Percentiles rank a stretch among this genome's conserved stretches.
Conservation (phyloP, 2,329 filamentous ascomycete genomes). For the Lithohypha guttulata region DNA sequence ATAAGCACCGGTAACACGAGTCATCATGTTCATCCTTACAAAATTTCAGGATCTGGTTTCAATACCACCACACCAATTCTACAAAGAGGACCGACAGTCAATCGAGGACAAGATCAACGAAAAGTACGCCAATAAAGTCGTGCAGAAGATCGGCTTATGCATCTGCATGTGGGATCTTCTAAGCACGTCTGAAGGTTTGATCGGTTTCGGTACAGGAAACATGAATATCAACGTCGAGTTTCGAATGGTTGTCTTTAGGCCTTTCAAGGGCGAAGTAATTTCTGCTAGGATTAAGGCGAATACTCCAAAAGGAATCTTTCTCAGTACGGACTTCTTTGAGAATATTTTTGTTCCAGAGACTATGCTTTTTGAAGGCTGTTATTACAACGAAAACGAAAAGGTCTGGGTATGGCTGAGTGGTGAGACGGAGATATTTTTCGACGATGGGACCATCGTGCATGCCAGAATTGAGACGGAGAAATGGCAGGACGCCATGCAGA, state of each 20-base stretch:
- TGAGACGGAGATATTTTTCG: slow-evolving; percentile 69
- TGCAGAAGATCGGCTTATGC: slow-evolving; percentile 88
- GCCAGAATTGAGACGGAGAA: slow-evolving; percentile 78
- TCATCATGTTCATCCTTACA: slow-evolving; percentile 38
- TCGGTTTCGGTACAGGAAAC: slow-evolving; percentile 81
- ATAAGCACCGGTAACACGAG: neutral
- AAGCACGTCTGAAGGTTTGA: slow-evolving; percentile 81
- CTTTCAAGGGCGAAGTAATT: slow-evolving; percentile 90
- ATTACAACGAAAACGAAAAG: slow-evolving; percentile 64
- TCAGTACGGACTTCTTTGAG: slow-evolving; percentile 85
- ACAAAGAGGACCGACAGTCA: slow-evolving; percentile 67
- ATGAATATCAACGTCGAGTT: slow-evolving; percentile 97
- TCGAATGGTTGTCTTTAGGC: slow-evolving; percentile 82
- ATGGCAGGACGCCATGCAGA: slow-evolving; percentile 58
- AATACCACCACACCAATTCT: slow-evolving; percentile 80
- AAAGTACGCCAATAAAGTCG: slow-evolving; percentile 93
- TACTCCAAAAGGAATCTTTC: slow-evolving; percentile 60
- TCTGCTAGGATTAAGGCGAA: slow-evolving; percentile 71
- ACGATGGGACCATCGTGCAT: slow-evolving; percentile 78
- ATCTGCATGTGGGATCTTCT: slow-evolving; percentile 87
- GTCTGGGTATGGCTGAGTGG: slow-evolving; percentile 76
- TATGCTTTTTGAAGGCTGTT: slow-evolving; percentile 62
- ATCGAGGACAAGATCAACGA: slow-evolving; percentile 95
- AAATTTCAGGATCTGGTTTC: slow-evolving; percentile 91
- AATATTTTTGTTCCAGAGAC: slow-evolving; percentile 73